These are phyloP conservation scores for Myxozyma melibiosi DNA, from an alignment of 805 yeast species.

Conservation along the genomic window DNA sequence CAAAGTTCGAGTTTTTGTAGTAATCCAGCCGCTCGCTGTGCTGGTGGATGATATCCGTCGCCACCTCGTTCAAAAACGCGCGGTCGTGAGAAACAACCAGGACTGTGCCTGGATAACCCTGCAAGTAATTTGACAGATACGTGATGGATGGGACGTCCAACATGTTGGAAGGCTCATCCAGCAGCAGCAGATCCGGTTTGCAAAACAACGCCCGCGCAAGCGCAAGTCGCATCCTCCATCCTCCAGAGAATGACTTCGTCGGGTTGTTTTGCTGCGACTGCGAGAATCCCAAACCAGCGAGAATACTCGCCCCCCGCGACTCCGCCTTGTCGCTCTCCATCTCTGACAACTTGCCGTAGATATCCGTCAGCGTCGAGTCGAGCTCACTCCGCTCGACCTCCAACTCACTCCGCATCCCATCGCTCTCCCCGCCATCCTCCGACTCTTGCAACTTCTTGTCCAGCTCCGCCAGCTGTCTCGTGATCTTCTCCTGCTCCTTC, in stretches of 20 bases:
- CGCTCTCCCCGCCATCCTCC: constrained; percentile 36
- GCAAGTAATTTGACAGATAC: constrained; percentile 84
- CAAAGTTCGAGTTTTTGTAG: constrained; percentile 88
- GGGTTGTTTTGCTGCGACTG: constrained; percentile 79
- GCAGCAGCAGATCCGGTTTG: constrained; percentile 86
- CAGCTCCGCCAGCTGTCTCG: constrained; percentile 74
- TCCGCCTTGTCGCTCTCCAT: constrained; percentile 99
- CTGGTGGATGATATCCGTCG: constrained; percentile 97
- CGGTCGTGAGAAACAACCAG: constrained; percentile 97
- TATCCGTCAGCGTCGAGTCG: constrained; percentile 73
- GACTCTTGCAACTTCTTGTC: constrained; percentile 65
- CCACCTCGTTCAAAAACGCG: constrained; percentile 94
- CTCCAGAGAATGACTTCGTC: constrained; percentile 95
- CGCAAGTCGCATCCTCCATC: constrained; percentile 99
- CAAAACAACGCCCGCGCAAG: constrained; percentile 97
- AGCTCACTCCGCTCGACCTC: constrained; percentile 91
- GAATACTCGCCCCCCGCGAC: constrained; percentile 90
- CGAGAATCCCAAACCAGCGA: constrained; percentile 92
- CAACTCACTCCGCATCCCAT: constrained; percentile 68
- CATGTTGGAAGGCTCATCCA: constrained; percentile 99
- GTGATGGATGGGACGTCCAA: constrained; percentile 99
- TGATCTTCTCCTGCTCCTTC: constrained; percentile 62
- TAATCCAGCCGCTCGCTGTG: constrained; percentile 96
- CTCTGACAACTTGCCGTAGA: constrained; percentile 78
- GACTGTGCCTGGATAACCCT: constrained; percentile 87